Base-by-base conservation (phyloP, 2,329 filamentous ascomycete species). In the Botrytis porri region DNA sequence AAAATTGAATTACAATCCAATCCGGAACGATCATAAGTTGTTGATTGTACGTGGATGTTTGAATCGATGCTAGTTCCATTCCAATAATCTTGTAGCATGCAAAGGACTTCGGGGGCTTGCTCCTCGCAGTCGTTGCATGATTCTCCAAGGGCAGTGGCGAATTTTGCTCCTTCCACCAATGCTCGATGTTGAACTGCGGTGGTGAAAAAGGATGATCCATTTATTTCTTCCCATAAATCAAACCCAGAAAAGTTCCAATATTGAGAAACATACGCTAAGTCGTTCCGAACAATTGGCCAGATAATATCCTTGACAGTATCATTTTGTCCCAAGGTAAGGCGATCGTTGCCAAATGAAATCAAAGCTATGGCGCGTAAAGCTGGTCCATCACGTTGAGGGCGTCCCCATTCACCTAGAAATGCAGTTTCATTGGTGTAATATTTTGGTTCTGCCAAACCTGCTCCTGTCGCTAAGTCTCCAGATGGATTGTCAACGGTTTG, bases 171-270 rank as follows among this genome's bases (percentile, higher is more conserved):
- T 82, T 93, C 88, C 2, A 89, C 83, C 18, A 91, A 83, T 41
- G 89, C 84, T 43, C 78, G 76, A 79, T 95, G 89, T 75, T 92
- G 88, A 66, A 87, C 87, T 4, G 89, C 88, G 51, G 89, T 83
- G 1, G 93, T 95, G 82, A 95, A 97, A 84, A 94, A 96, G 0
- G 92, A 94, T 35, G 88, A 90, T 69, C 92, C 92, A 29, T 86
- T 85, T 9, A 93, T 88, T 80, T 96, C 93, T 80, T 97, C 93
- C 93, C 93, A 96, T 14, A 96, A 86, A 80, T 97, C 93, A 78
- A 90, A 95, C 0, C 85, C 85, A 10, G 85, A 85, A 75, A 85
- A 82, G 74, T 86, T 88, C 89, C 91, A 93, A 83, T 93, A 92
- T 78, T 93, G 88, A 0, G 88, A 86, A 10, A 93, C 89, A 75